These are phyloP conservation scores for Penicillium egyptiacum DNA, from an alignment of 495 filamentous ascomycete species.

Conservation along the genomic window DNA sequence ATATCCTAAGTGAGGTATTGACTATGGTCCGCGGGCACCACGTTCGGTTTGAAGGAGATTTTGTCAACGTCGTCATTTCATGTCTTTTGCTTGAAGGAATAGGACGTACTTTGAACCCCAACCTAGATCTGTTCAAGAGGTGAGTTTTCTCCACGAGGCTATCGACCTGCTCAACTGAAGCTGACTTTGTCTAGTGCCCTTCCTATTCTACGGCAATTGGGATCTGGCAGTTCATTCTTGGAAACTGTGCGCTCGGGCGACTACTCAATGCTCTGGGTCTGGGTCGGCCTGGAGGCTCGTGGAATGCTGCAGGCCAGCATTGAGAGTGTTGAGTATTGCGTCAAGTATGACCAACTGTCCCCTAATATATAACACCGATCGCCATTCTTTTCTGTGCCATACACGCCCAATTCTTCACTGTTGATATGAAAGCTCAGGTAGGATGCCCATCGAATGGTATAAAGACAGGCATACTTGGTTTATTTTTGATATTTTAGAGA, in stretches of 20 bases:
- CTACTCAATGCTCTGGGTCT: conserved; percentile 90
- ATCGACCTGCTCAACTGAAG: not conserved
- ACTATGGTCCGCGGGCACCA: conserved; percentile 92
- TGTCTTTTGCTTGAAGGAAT: conserved; percentile 95
- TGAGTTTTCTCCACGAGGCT: conserved; percentile 30
- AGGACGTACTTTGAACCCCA: conserved; percentile 79
- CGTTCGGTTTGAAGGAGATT: conserved; percentile 94
- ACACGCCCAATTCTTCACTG: conserved; percentile 1
- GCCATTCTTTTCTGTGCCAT: conserved; percentile 11
- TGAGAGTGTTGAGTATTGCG: conserved; percentile 82
- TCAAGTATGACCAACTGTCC: conserved; percentile 78
- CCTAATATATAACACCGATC: conserved; percentile 65
- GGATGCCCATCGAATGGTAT: not conserved
- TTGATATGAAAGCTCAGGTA: conserved; percentile 5
- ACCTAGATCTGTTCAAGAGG: conserved; percentile 85
- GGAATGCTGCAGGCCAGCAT: conserved; percentile 84
- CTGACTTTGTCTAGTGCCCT: conserved; percentile 59
- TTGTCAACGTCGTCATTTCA: conserved; percentile 96
- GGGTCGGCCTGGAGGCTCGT: conserved; percentile 87
- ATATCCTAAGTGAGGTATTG: conserved; percentile 86
- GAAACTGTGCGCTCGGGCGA: conserved; percentile 63
- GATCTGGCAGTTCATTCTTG: conserved; percentile 58
- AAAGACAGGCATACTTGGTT: not conserved
- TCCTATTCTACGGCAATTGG: conserved; percentile 86
- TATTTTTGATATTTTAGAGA: not conserved